Conservation (phyloP, 176 grass and related monocot species). For the Raddia distichophylla region DNA sequence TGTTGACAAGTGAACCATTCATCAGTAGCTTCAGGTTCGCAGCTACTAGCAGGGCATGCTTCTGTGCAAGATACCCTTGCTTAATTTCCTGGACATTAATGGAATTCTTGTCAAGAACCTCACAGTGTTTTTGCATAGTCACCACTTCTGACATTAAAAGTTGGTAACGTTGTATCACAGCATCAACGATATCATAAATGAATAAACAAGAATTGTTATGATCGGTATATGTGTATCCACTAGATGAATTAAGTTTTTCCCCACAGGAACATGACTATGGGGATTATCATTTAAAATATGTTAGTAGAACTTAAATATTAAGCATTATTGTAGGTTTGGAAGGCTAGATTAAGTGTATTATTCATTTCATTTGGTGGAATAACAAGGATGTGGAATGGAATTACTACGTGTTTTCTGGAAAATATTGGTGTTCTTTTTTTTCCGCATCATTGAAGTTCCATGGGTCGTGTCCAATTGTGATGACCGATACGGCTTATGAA, state of each 20-base stretch:
- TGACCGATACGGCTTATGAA: neutral
- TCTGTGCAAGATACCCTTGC: constrained; percentile 62
- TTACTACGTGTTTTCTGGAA: neutral
- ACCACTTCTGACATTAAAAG: neutral
- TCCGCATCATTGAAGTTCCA: neutral
- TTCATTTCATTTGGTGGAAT: neutral
- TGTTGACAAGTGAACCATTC: constrained; percentile 40
- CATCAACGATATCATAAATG: neutral
- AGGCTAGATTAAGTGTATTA: neutral
- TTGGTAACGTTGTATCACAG: no score
- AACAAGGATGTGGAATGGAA: neutral
- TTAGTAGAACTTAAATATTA: neutral
- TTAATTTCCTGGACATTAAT: constrained; percentile 56
- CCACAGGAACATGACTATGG: neutral
- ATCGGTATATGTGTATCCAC: neutral
- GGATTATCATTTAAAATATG: neutral
- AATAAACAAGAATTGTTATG: neutral
- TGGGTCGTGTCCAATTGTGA: neutral
- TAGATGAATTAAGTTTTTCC: constrained; percentile 2
- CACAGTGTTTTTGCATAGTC: neutral
- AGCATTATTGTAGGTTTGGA: neutral
- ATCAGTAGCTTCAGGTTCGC: constrained; percentile 62
- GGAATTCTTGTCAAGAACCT: neutral
- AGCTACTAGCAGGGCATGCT: constrained; percentile 54
- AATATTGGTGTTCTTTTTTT: neutral